Conservation (phyloP, 2,329 filamentous ascomycete species). For the Apiospora pterosperma region DNA sequence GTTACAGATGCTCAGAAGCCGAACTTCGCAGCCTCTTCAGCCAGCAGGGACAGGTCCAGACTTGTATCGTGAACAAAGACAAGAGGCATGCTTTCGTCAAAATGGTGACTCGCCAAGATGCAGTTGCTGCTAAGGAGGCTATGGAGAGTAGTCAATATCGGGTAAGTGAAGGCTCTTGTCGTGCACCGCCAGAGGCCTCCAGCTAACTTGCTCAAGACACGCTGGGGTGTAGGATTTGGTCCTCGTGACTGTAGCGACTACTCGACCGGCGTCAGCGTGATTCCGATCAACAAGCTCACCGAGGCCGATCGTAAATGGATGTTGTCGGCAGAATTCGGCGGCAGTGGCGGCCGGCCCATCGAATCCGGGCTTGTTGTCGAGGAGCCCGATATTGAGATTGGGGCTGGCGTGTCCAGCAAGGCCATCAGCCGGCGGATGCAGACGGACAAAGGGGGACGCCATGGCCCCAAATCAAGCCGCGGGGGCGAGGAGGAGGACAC, state of each 20-base stretch:
- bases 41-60: conserved; percentile 84
- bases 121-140: conserved; percentile 75
- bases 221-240: conserved; percentile 97
- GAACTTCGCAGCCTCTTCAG: conserved; percentile 80
- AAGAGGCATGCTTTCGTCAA: conserved; percentile 99
- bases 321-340: conserved; percentile 87
- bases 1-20: conserved; percentile 64
- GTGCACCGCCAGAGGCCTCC: neutral
- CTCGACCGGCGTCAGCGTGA: conserved; percentile 83
- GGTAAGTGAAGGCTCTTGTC: conserved; percentile 43
- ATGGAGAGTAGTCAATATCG: conserved; percentile 81
- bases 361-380: conserved; percentile 85
- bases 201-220: conserved; percentile 56
- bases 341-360: conserved; percentile 80
- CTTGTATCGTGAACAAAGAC: conserved; percentile 96
- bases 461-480: conserved; percentile 62
- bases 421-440: conserved; percentile 69
- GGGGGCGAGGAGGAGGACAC: conserved; percentile 26
- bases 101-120: conserved; percentile 88
- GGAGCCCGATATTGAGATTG: conserved; percentile 98
- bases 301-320: conserved; percentile 98
- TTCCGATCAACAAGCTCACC: conserved; percentile 87
- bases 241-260: conserved; percentile 98
- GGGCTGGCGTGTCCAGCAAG: conserved; percentile 94
- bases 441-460: conserved; percentile 62